phyloP scores from a whole-genome alignment of 192 early-diverging fungal genomes.

The Coemansia guatemalensis region DNA sequence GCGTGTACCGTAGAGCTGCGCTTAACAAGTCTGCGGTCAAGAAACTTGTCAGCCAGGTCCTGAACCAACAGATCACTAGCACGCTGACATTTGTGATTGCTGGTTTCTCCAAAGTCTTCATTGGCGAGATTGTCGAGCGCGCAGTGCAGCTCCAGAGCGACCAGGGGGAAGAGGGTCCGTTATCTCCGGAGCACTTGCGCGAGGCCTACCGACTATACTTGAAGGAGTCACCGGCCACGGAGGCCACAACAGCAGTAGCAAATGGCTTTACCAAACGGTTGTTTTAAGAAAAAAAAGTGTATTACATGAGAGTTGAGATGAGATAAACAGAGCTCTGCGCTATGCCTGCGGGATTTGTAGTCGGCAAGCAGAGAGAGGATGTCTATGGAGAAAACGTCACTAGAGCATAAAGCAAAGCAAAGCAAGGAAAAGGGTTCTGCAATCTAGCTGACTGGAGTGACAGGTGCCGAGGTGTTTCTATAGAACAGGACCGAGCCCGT shows the following conservation, averaged over 20 bases:
- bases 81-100: slow-evolving; percentile 81
- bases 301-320: neutral
- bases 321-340: neutral
- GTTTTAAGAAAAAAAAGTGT: slow-evolving; percentile 24
- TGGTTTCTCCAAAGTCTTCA: slow-evolving; percentile 89
- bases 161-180: slow-evolving; percentile 68
- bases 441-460: slow-evolving; percentile 9
- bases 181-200: slow-evolving; percentile 82
- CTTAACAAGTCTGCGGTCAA: slow-evolving; percentile 77
- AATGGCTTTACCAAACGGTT: slow-evolving; percentile 38
- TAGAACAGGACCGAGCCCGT: slow-evolving; percentile 77
- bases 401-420: neutral
- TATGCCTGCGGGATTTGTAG: too few relatives aligned
- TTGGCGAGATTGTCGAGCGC: slow-evolving; percentile 85
- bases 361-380: too few relatives aligned
- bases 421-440: neutral
- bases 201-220: slow-evolving; percentile 82
- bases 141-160: slow-evolving; percentile 81
- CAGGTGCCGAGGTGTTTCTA: slow-evolving; percentile 44
- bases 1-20: slow-evolving; percentile 75
- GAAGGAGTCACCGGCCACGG: slow-evolving; percentile 36
- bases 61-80: slow-evolving; percentile 70
- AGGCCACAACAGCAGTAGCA: slow-evolving; percentile 1
- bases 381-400: neutral
- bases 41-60: slow-evolving; percentile 63